Conservation (phyloP, 176 grass and related monocot species). For the Oryza rufipogon region DNA sequence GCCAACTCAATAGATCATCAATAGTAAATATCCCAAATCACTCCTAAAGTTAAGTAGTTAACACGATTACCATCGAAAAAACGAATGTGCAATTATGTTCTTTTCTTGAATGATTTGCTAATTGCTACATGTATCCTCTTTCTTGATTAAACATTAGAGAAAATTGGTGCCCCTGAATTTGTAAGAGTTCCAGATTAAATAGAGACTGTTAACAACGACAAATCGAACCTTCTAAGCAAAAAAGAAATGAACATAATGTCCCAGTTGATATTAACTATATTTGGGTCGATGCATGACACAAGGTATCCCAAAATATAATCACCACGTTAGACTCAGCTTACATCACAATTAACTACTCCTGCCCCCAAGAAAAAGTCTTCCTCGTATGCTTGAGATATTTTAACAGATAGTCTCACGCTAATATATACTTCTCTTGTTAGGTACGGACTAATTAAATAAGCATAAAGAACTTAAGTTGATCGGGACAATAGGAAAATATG, state of each 20-base stretch:
- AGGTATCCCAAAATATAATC: not conserved
- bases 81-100: not conserved
- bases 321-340: not conserved
- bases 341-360: slow-evolving; percentile 27
- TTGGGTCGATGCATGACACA: not conserved
- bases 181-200: not conserved
- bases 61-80: not conserved
- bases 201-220: not conserved
- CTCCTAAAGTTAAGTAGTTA: no score
- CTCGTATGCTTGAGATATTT: not conserved
- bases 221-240: not conserved
- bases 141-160: not conserved
- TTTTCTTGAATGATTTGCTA: not conserved
- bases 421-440: not conserved
- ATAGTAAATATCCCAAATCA: no score
- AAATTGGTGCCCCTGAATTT: not conserved
- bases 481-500: not conserved
- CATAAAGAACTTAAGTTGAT: not conserved
- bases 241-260: not conserved
- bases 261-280: not conserved
- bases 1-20: no score
- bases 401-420: not conserved
- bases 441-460: not conserved
- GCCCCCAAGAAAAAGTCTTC: not conserved
- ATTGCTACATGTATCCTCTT: not conserved